These are phyloP conservation scores for Sordariomycetes sp. DNA, from an alignment of 2,329 filamentous ascomycete species.

Conservation along the genomic window DNA sequence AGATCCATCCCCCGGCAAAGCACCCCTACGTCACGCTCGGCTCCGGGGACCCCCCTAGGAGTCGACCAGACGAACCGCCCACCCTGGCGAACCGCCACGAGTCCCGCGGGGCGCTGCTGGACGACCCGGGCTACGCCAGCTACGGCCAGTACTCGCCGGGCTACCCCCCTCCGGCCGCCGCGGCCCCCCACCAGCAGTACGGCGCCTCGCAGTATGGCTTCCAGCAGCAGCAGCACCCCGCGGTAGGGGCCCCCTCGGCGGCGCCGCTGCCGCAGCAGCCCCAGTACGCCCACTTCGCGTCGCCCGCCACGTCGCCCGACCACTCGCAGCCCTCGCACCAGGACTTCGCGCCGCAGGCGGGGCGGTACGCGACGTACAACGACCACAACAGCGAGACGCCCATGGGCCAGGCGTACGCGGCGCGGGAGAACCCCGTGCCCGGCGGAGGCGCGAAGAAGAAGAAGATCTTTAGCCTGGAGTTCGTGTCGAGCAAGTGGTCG, in stretches of 20 bases:
- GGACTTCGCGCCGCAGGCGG: not conserved
- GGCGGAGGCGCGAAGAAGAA: conserved; percentile 18
- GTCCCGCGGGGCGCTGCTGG: conserved; percentile 27
- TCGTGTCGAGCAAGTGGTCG: conserved; percentile 78
- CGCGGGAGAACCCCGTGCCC: conserved; percentile 15
- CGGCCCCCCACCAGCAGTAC: too few relatives aligned
- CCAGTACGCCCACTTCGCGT: conserved; percentile 11
- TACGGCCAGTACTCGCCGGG: conserved; percentile 11
- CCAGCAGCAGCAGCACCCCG: conserved; percentile 8
- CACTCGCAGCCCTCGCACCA: not conserved
- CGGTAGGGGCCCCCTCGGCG: not conserved
- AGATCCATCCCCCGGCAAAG: not conserved
- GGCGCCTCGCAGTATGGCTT: conserved; percentile 3
- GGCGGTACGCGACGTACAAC: conserved; percentile 9
- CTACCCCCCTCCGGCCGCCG: not conserved
- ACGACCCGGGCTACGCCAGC: conserved; percentile 19
- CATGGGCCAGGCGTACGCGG: conserved; percentile 10
- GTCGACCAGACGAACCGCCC: conserved; percentile 12
- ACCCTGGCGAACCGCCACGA: conserved; percentile 28
- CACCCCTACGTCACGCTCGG: not conserved
- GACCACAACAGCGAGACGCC: conserved; percentile 20
- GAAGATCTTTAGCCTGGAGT: conserved; percentile 42
- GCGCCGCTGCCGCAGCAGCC: conserved; percentile 13
- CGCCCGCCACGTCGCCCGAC: not conserved
- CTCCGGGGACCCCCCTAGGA: conserved; percentile 1